Conservation (phyloP, 306 rosid genomes). For the Prunus dulcis region DNA sequence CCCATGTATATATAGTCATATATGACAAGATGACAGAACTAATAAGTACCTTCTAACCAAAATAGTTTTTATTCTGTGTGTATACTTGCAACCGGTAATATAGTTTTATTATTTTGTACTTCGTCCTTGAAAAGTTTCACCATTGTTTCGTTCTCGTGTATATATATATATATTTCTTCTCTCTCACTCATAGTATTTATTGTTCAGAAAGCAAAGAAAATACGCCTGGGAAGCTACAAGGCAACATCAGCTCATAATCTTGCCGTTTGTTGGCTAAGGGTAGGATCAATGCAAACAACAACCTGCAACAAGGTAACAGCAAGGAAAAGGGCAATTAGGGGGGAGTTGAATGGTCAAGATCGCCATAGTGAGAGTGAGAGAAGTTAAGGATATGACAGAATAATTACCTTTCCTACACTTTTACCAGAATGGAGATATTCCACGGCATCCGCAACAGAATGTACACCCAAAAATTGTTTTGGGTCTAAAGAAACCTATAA, state of each 20-base stretch:
- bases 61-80: background rate
- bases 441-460: slow-evolving; percentile 78
- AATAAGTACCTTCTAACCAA: no score
- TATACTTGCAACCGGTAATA: background rate
- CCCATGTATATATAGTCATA: no score
- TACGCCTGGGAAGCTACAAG: background rate
- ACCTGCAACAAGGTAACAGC: slow-evolving; percentile 32
- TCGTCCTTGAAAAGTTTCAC: background rate
- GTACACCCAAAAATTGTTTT: slow-evolving; percentile 66
- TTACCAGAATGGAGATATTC: slow-evolving; percentile 95
- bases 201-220: background rate
- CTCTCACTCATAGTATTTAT: background rate
- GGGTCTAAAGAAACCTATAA: slow-evolving; percentile 73
- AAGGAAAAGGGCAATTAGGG: background rate
- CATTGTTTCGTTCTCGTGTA: background rate
- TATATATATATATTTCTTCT: background rate
- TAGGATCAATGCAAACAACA: slow-evolving; percentile 78
- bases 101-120: background rate
- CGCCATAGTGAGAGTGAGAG: background rate
- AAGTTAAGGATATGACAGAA: background rate
- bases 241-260: slow-evolving; percentile 47
- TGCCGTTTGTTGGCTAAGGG: slow-evolving; percentile 50
- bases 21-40: no score
- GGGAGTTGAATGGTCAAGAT: background rate
- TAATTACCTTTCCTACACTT: slow-evolving; percentile 91